A percentile compares a stretch with the other conserved stretches of the same genome.
phyloP scores from a whole-genome alignment of 2,329 filamentous ascomycete species.

The Fusarium paranaense region DNA sequence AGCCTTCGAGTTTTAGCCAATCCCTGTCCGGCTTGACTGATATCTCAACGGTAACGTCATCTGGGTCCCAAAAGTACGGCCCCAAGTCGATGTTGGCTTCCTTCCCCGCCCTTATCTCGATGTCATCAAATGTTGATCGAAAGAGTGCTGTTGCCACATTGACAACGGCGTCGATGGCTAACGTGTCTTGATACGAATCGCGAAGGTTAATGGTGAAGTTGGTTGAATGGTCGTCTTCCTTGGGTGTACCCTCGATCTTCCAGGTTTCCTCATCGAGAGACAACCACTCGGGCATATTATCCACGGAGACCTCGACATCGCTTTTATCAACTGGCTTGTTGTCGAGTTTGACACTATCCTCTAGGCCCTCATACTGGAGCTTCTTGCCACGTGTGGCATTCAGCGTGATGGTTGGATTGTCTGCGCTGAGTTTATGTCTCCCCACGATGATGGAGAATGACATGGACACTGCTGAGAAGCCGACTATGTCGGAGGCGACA shows the following conservation, averaged over 20 bases:
- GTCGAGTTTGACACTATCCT: slow-evolving; percentile 67
- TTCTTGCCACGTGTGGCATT: slow-evolving; percentile 66
- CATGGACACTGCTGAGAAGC: slow-evolving; percentile 75
- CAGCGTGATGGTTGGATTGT: slow-evolving; percentile 65
- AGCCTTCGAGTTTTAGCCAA: slow-evolving; percentile 58
- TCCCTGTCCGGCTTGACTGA: slow-evolving; percentile 50
- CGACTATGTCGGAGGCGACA: slow-evolving; percentile 82
- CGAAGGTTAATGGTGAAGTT: slow-evolving; percentile 72
- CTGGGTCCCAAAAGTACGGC: slow-evolving; percentile 55
- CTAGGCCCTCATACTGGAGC: slow-evolving; percentile 65
- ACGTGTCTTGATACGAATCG: slow-evolving; percentile 69
- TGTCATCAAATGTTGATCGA: slow-evolving; percentile 51
- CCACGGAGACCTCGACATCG: slow-evolving; percentile 64
- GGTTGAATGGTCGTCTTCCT: slow-evolving; percentile 65
- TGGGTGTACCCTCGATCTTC: slow-evolving; percentile 73
- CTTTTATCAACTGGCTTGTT: slow-evolving; percentile 59
- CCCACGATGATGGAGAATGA: slow-evolving; percentile 80
- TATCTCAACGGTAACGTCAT: slow-evolving; percentile 53
- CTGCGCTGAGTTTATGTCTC: slow-evolving; percentile 75
- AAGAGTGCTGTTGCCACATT: slow-evolving; percentile 55
- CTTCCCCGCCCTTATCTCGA: slow-evolving; percentile 56
- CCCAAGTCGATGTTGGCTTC: slow-evolving; percentile 57
- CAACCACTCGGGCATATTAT: slow-evolving; percentile 76
- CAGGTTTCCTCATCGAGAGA: slow-evolving; percentile 72
- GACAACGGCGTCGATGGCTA: slow-evolving; percentile 64